Evolutionary conservation across 176 grass and related monocot genomes (phyloP).

Genomic region (Bothriochloa decipiens): DNA sequence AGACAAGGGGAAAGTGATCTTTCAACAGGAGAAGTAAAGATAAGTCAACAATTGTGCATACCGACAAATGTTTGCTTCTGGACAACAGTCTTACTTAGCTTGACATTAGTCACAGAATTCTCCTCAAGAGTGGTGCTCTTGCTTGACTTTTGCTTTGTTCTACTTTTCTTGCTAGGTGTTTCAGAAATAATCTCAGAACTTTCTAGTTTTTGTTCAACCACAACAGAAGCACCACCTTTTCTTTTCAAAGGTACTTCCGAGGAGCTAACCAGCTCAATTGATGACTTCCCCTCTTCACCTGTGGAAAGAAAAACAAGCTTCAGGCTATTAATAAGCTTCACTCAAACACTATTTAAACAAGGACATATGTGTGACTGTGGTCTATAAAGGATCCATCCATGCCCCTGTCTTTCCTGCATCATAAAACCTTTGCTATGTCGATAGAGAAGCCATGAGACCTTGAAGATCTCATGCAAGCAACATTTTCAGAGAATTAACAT

Average conservation of each 20-base stretch:
- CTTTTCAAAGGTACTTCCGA: slow-evolving; percentile 58
- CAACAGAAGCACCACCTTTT: slow-evolving; percentile 54
- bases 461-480: slow-evolving; percentile 5
- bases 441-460: neutral
- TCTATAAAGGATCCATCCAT: too few species aligned
- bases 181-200: slow-evolving; percentile 49
- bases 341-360: too few species aligned
- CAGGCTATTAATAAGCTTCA: too few species aligned
- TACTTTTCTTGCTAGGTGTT: slow-evolving; percentile 68
- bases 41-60: slow-evolving; percentile 43
- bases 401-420: too few species aligned
- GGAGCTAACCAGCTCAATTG: slow-evolving; percentile 19
- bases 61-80: slow-evolving; percentile 50
- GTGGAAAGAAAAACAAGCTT: slow-evolving; percentile 20
- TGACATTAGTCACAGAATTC: slow-evolving; percentile 48
- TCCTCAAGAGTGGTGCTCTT: slow-evolving; percentile 38
- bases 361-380: too few species aligned
- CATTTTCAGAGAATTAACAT: neutral
- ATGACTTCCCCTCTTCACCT: slow-evolving; percentile 46
- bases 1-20: slow-evolving; percentile 34
- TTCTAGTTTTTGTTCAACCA: slow-evolving; percentile 59
- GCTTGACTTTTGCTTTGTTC: slow-evolving; percentile 51
- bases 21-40: slow-evolving; percentile 13
- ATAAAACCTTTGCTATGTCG: too few species aligned
- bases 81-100: slow-evolving; percentile 47